Base-by-base conservation (phyloP, 805 yeast genomes). In the Saturnispora besseyi region DNA sequence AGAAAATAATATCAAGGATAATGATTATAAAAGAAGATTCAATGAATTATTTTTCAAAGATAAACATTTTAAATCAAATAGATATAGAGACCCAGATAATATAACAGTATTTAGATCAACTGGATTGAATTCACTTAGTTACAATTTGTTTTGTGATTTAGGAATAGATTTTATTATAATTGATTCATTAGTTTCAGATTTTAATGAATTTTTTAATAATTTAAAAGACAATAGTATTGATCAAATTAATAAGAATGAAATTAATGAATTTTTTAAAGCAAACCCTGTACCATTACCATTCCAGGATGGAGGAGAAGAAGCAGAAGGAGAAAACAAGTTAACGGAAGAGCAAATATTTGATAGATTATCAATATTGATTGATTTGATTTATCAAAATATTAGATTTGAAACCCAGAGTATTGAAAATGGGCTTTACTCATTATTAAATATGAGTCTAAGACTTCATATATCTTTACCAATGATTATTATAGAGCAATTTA, bases 311-410 rank as follows among this genome's bases (percentile, higher is more conserved):
- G 7, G 13, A 10, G 21, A 8, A 11, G 10, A 18, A 18, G 24
- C 22, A 10, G 24, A 15, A 21, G 6, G 21, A 36, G 18, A 51
- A 40, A 48, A 41, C 2, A 24, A 5, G 15, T 30, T 54, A 2
- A 38, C 45, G 28, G 32, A 28, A n/a, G 51, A 31, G 13, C 42
- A 47, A 33, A 51, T 49, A 47, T 49, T 51, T 33, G 51, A 56
- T 45, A 51, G 51, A 46, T 47, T 56, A 12, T 46, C 51, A 18
- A 51, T 56, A 13, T 10, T 55, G 2, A 29, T 40, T 30, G 57
- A 56, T 41, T 33, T 56, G 10, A 40, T 56, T 45, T 26, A 46
- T 3, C 22, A 26, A 6, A 36, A 46, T 22, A 41, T 50, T 3
- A 45, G 18, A 21, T 47, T 47, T 26, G 21, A 41, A 10, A 15